phyloP scores from a whole-genome alignment of 192 early-diverging fungal species.

The Coemansia sp. region DNA sequence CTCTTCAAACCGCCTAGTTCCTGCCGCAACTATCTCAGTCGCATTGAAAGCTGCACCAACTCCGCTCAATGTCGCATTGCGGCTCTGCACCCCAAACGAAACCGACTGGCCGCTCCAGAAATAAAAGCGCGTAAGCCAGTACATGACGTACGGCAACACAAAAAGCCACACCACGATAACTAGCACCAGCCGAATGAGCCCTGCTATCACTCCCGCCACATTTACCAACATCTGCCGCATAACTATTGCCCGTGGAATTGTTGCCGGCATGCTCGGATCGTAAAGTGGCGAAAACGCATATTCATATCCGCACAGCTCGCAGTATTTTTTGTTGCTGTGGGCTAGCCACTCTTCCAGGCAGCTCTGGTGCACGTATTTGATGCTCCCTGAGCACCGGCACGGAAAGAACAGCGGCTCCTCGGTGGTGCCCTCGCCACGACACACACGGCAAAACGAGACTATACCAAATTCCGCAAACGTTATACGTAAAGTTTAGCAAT shows the following conservation, averaged over 20 bases:
- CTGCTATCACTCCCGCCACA: conserved; percentile 43
- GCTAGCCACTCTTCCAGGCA: conserved; percentile 83
- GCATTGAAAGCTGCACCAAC: background rate
- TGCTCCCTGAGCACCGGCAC: conserved; percentile 95
- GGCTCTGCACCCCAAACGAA: background rate
- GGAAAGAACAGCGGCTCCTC: conserved; percentile 89
- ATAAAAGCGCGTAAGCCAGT: conserved; percentile 83
- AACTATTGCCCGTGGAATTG: conserved; percentile 63
- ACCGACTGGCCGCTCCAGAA: conserved; percentile 72
- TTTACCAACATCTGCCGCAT: conserved; percentile 56
- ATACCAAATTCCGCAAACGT: conserved; percentile 8
- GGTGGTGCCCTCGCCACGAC: conserved; percentile 70
- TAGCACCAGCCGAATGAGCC: conserved; percentile 58
- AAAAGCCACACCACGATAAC: conserved; percentile 78
- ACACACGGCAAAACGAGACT: conserved; percentile 80
- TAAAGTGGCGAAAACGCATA: conserved; percentile 85
- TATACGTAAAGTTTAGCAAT: background rate
- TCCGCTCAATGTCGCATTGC: background rate
- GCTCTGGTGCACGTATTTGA: conserved; percentile 91
- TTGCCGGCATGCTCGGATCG: conserved; percentile 69
- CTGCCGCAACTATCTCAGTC: background rate
- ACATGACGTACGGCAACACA: conserved; percentile 75
- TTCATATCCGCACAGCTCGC: conserved; percentile 88
- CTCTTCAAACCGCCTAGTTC: conserved; percentile 25
- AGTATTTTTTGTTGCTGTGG: conserved; percentile 73